Evolutionary conservation across 306 rosid species (phyloP).

Genomic region (Casuarina glauca): DNA sequence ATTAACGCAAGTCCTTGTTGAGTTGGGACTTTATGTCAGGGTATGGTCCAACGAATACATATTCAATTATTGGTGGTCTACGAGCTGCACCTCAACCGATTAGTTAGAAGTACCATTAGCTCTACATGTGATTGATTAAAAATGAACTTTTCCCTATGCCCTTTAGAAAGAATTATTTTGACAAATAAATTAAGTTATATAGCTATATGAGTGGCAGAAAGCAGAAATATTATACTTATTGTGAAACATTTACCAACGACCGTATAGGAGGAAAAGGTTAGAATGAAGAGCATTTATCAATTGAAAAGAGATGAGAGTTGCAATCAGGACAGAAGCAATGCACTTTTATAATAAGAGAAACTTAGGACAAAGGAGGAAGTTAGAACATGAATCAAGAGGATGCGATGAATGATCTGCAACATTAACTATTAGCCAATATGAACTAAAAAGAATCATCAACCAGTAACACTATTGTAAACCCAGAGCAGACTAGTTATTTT

Average conservation of each 20-base stretch:
- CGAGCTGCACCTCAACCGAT: too few relatives aligned
- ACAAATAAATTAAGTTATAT: too few relatives aligned
- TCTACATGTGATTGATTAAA: too few relatives aligned
- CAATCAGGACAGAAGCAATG: neutral
- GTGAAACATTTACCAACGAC: too few relatives aligned
- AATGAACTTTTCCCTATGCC: too few relatives aligned
- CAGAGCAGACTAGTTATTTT: neutral
- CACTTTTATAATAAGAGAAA: neutral
- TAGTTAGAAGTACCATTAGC: too few relatives aligned
- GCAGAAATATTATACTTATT: too few relatives aligned
- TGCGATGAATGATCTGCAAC: neutral
- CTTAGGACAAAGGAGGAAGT: neutral
- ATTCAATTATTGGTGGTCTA: too few relatives aligned
- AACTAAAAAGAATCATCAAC: neutral
- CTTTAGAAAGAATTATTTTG: too few relatives aligned
- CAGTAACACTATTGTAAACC: neutral
- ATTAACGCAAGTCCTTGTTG: neutral
- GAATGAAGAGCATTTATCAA: neutral
- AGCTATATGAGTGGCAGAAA: too few relatives aligned
- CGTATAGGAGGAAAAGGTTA: neutral
- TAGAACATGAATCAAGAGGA: neutral
- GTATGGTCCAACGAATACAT: too few relatives aligned
- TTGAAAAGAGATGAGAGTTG: neutral
- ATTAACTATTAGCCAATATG: neutral
- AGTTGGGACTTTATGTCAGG: too few relatives aligned